Evolutionary conservation across 2,329 filamentous ascomycete species (phyloP).

Genomic region (Geosmithia flava): DNA sequence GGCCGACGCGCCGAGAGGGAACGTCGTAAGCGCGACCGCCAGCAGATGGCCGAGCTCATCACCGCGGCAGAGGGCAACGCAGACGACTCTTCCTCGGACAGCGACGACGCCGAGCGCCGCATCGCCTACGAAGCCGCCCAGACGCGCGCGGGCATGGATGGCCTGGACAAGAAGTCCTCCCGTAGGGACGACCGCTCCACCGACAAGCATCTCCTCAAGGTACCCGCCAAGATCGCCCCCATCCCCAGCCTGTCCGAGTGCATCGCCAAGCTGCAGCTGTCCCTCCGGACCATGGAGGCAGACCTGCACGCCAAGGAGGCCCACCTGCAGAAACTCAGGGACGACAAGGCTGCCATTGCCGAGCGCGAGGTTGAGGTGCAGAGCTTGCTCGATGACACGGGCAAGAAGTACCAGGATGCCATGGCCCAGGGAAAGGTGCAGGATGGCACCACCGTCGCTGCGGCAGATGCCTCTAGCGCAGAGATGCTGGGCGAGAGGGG

Average conservation of each 20-base stretch:
- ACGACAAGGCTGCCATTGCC: slow-evolving; percentile 56
- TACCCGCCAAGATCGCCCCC: slow-evolving; percentile 63
- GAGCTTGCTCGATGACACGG: slow-evolving; percentile 66
- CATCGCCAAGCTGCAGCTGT: slow-evolving; percentile 48
- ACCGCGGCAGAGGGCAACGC: slow-evolving; percentile 59
- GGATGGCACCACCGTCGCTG: slow-evolving; percentile 3
- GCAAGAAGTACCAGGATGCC: slow-evolving; percentile 43
- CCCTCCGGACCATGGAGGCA: slow-evolving; percentile 50
- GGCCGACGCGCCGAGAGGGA: slow-evolving; percentile 70
- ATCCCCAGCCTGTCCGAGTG: slow-evolving; percentile 62
- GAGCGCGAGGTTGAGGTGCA: slow-evolving; percentile 71
- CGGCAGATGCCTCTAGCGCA: slow-evolving; percentile 5
- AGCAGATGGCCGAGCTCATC: slow-evolving; percentile 77
- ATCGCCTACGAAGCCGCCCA: slow-evolving; percentile 83
- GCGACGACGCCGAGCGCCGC: slow-evolving; percentile 55
- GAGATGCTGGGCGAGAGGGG: slow-evolving; percentile 18
- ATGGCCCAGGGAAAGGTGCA: slow-evolving; percentile 18
- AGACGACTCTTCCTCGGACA: slow-evolving; percentile 54
- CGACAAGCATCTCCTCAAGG: slow-evolving; percentile 26
- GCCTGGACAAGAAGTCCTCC: slow-evolving; percentile 30
- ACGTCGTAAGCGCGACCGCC: slow-evolving; percentile 50
- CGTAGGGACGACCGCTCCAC: too few species aligned
- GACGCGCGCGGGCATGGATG: slow-evolving; percentile 77
- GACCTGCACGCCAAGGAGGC: slow-evolving; percentile 47
- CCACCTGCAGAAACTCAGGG: slow-evolving; percentile 33